Percentiles rank a stretch among this genome's conserved stretches.
phyloP scores from a whole-genome alignment of 768 basidiomycete species.

The Boletus reticuloceps region DNA sequence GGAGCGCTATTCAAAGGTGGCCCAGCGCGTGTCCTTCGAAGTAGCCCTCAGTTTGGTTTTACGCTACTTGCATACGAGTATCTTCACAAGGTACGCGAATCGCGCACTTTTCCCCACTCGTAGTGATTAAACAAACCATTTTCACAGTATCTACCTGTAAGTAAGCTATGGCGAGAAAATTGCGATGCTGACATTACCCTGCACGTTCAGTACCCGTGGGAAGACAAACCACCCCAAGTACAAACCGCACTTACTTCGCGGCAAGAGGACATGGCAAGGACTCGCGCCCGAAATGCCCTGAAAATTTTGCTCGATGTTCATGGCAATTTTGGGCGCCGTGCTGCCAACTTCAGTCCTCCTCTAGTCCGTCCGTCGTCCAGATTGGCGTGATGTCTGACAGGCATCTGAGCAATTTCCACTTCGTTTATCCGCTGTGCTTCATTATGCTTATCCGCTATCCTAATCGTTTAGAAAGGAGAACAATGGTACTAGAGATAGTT shows the following conservation, averaged over 20 bases:
- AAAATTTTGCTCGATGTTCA: conserved; percentile 88
- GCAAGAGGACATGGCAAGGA: conserved; percentile 80
- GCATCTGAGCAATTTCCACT: neutral
- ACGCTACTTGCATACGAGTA: conserved; percentile 82
- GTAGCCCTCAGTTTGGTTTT: conserved; percentile 93
- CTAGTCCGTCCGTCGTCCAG: conserved; percentile 19
- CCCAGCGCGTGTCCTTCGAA: conserved; percentile 80
- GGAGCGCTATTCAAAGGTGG: conserved; percentile 91
- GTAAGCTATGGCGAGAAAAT: conserved; percentile 3
- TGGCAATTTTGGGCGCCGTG: conserved; percentile 78
- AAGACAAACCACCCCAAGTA: conserved; percentile 60
- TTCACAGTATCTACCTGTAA: conserved; percentile 33
- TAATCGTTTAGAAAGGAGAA: conserved; percentile 17
- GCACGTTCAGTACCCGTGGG: conserved; percentile 73
- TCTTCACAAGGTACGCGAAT: conserved; percentile 54
- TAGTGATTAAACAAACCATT: neutral
- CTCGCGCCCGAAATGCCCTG: conserved; percentile 92
- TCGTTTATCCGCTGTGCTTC: neutral
- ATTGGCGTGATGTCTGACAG: conserved; percentile 14
- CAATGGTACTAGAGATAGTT: conserved; percentile 5
- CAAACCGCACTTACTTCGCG: conserved; percentile 69
- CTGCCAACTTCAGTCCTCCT: conserved; percentile 34
- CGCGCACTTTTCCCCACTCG: neutral
- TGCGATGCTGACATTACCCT: conserved; percentile 1
- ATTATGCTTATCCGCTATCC: conserved; percentile 16